Evolutionary conservation across 1,284 basidiomycete species (phyloP).

Genomic region (Puccinia sorghi): DNA sequence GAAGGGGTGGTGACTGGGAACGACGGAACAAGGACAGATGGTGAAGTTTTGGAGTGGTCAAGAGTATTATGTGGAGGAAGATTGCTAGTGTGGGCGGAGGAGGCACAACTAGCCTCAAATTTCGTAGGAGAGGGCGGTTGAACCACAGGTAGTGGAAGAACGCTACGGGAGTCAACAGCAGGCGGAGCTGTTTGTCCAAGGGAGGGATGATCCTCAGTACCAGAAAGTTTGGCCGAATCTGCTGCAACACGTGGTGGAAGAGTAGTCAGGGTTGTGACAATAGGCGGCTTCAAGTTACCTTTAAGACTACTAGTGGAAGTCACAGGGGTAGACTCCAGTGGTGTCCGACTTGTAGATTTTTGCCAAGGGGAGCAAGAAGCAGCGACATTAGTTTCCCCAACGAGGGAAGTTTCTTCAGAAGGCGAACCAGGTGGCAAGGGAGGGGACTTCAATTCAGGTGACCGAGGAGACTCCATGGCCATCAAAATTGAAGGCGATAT

Average conservation of each 20-base stretch:
- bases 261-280: not conserved
- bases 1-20: slow-evolving; percentile 2
- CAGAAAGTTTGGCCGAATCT: not conserved
- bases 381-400: not conserved
- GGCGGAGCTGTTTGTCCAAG: not conserved
- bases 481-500: slow-evolving; percentile 47
- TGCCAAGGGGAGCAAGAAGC: slow-evolving; percentile 11
- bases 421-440: slow-evolving; percentile 20
- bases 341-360: slow-evolving; percentile 23
- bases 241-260: slow-evolving; percentile 21
- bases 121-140: not conserved
- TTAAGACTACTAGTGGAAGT: slow-evolving; percentile 17
- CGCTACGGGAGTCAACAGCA: not conserved
- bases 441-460: not conserved
- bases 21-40: slow-evolving; percentile 10
- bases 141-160: not conserved
- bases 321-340: slow-evolving; percentile 12
- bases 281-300: not conserved
- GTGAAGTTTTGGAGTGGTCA: slow-evolving; percentile 14
- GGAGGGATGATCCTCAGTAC: not conserved
- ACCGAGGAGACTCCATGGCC: slow-evolving; percentile 11
- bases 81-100: not conserved
- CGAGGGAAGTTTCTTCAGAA: not conserved
- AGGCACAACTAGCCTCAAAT: not conserved
- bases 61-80: not conserved